Percentiles rank a stretch among this genome's conserved stretches.
Evolutionary conservation across 2,329 filamentous ascomycete species (phyloP).

Genomic region (Cytospora piceicola): DNA sequence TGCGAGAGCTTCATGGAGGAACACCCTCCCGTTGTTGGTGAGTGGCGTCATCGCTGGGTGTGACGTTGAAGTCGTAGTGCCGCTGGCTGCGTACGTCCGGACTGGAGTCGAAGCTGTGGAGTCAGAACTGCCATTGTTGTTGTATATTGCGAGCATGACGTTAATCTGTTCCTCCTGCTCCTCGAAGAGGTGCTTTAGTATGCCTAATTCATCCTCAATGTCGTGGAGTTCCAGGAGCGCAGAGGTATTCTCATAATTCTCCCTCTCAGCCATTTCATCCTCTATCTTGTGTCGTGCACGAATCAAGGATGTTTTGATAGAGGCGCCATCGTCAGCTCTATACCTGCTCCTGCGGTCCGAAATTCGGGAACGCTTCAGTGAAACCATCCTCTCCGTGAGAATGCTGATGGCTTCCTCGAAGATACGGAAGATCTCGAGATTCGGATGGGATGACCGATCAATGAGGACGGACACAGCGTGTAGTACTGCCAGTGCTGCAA

Average conservation of each 20-base stretch:
- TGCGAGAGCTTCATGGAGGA: slow-evolving; percentile 7
- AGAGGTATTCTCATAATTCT: slow-evolving; percentile 21
- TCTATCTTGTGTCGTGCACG: slow-evolving; percentile 46
- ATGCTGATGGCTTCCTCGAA: slow-evolving; percentile 15
- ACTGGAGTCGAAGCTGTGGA: not conserved
- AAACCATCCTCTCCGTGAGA: slow-evolving; percentile 62
- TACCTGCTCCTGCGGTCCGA: slow-evolving; percentile 55
- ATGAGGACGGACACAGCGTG: slow-evolving; percentile 63
- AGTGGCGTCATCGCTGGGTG: not conserved
- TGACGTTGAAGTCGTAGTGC: not conserved
- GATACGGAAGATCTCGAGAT: slow-evolving; percentile 63
- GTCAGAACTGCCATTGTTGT: not conserved
- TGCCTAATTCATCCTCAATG: slow-evolving; percentile 25
- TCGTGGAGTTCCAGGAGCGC: slow-evolving; percentile 24
- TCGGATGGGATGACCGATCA: slow-evolving; percentile 58
- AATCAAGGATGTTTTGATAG: slow-evolving; percentile 46
- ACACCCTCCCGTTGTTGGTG: slow-evolving; percentile 13
- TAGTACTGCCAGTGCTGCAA: slow-evolving; percentile 60
- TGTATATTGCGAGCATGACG: slow-evolving; percentile 11
- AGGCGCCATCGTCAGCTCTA: slow-evolving; percentile 43
- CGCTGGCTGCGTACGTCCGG: not conserved
- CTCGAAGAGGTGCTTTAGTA: slow-evolving; percentile 9
- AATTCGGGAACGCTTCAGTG: slow-evolving; percentile 60
- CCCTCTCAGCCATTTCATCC: slow-evolving; percentile 33
- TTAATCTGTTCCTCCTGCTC: slow-evolving; percentile 16